Evolutionary conservation across 495 filamentous ascomycete genomes (phyloP), one percentile per base, ranked within the genome.

Genomic region (Geopyxis carbonaria): DNA sequence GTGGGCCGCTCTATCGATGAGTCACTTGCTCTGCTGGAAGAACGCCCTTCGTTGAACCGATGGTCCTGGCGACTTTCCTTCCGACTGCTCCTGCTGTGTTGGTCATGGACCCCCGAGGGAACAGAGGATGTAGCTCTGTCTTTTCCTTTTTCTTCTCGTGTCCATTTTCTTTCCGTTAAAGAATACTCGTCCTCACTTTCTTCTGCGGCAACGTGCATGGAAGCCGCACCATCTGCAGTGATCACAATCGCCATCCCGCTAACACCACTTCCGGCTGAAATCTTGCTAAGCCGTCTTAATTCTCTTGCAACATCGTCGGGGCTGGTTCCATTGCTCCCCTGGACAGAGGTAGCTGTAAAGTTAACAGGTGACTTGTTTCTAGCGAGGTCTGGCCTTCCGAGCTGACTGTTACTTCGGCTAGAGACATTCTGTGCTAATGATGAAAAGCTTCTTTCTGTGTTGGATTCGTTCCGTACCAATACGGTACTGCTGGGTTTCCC

Each of bases 211-310:
- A 44, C n/a, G 16, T 31, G 31, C 24, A 43, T 46, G 23, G 50
- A 48, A 34, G 48, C 32, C 16, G 50, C 31, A 13, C 41, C 50
- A 38, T 53, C 50, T 30, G 50, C 29, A 16, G 50, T 53, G 29
- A 53, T 43, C 31, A 53, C 45, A 31, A 53, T 52, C 10, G 50
- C 50, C n/a, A 53, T 42, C 13, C 48, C 50, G 19, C 50, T 53
- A 29, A 50, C 24, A 6, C 50, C 50, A 40, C 50, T 53, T 31
- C 50, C 50, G 19, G 50, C 50, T 8, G 50, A 53, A 19, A 53
- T 53, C 32, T 53, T 53, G 33, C 50, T 53, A 19, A 53, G 35
- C 21, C 50, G 47, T 27, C 32, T 53, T 22, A 53, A 15, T 18
- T 53, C 50, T 19, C 43, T 52, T 10, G 45, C 20, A 27, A 53